Base-by-base conservation (phyloP, 305 asterid genomes). In the Petunia hybrid region DNA sequence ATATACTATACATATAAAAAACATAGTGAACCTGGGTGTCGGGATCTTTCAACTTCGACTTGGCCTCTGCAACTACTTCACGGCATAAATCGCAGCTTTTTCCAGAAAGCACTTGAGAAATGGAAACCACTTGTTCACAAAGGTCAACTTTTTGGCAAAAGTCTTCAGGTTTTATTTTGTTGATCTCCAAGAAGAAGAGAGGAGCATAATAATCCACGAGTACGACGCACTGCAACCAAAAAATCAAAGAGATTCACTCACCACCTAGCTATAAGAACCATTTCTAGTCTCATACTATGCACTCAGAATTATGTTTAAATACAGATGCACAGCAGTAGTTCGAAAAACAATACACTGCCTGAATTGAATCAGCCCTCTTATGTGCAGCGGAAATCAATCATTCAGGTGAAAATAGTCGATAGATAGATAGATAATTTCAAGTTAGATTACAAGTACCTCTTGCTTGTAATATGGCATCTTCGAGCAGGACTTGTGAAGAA, bases 201-300 rank as follows among this genome's bases (percentile, higher is more conserved):
- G 97, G 93, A 76, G 95, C 98, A 76, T 94, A 97, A 76, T 92
- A 92, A 83, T 96, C 95, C 91, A 96, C 99, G 92, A 96, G 87
- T 62, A 89, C 75, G 55, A 82, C 81, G 85, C 99, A 96, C 99
- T 94, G 96, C 81, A 84, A 80, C 75, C 70, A 82, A 65, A 84
- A 79, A 14, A 7, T 3, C 38, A 39, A 45, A 78, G 46, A 46
- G 63, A 78, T 43, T 5, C 35, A 61, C 73, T 48, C 62, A 48
- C 10, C 31, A 31, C 6, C 43, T 48, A 31, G 61, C 60, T 46
- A 46, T 46, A 56, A 39, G 12, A 71, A 12, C 45, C 35, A 13
- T 48, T 71, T 2, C 12, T 10, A 71, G 61, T 71, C 61, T 48
- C 61, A 70, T 45, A 48, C 5, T 46, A 46, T 2, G 41, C 66